Evolutionary conservation across 1,284 basidiomycete genomes (phyloP), one percentile per base, ranked within the genome.

Genomic region (Pulveroboletus sp.): DNA sequence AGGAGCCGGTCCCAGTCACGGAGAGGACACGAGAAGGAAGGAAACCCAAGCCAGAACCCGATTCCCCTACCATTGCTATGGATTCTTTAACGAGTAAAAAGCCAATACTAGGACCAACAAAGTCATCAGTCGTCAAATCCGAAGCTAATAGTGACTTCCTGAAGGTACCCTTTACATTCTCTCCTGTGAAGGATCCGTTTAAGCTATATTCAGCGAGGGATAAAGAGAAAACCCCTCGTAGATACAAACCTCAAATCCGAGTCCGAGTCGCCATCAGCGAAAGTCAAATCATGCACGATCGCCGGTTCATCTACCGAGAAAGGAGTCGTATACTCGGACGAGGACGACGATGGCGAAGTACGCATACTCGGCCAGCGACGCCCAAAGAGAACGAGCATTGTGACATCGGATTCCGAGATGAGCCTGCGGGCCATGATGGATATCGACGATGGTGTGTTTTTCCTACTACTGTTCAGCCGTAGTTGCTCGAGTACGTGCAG

Each of bases 381-480:
- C 20, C 44, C 18, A 4, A 68, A 54, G 45, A 52, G 46, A 56
- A 66, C 52, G 55, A 56, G 50, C 42, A 48, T 45, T 28, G 25
- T 54, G 20, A 62, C 62, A 18, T 69, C 70, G 7, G 72, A 76
- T 29, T 69, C 68, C 3, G 75, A 79, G 61, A 70, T 63, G 58
- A 83, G 82, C 46, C 68, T 84, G 29, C 74, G 74, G 43, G 84
- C 81, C 14, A 81, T 91, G 78, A 90, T 91, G 89, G 88, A 91
- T 54, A 79, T 90, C 52, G 86, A 89, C 59, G 87, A 91, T 66
- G 82, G 86, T 86, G 52, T 35, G 78, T 61, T 47, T 52, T 43
- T 43, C 28, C 39, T 38, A 1, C n/a, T 20, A 3, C 15, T 25
- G 0, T 44, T 8, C 5, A 12, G 5, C 17, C 14, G 8, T 44